phyloP scores from a whole-genome alignment of 306 rosid genomes.

The Prunus fruticosa region DNA sequence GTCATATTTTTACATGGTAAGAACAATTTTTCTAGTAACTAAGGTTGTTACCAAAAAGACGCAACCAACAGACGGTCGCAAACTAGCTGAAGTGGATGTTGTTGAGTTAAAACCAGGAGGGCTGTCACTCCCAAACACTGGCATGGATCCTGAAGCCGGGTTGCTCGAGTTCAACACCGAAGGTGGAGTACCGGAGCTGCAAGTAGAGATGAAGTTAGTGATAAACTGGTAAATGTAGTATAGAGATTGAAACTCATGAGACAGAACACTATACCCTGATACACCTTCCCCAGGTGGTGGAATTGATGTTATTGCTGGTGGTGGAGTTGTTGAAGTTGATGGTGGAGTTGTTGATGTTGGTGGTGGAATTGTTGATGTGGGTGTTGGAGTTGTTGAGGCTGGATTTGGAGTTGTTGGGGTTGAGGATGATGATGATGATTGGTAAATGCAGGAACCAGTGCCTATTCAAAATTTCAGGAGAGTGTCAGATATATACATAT shows the following conservation, averaged over 20 bases:
- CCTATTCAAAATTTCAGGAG: slow-evolving; percentile 36
- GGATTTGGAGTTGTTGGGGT: slow-evolving; percentile 21
- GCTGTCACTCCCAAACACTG: slow-evolving; percentile 42
- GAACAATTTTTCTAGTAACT: slow-evolving; percentile 28
- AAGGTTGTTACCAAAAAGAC: slow-evolving; percentile 40
- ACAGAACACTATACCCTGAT: slow-evolving; percentile 39
- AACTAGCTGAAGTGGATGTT: slow-evolving; percentile 38
- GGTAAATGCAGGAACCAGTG: slow-evolving; percentile 60
- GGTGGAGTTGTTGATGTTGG: not conserved
- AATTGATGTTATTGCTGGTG: slow-evolving; percentile 26
- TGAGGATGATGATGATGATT: slow-evolving; percentile 47
- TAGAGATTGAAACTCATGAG: slow-evolving; percentile 9
- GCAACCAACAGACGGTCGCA: slow-evolving; percentile 49
- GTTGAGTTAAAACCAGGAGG: slow-evolving; percentile 44
- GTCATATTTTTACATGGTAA: slow-evolving; percentile 23
- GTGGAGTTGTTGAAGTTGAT: slow-evolving; percentile 11
- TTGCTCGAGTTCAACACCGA: slow-evolving; percentile 59
- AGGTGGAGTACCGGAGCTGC: slow-evolving; percentile 54
- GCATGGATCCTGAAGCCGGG: slow-evolving; percentile 52
- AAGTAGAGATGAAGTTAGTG: slow-evolving; percentile 18
- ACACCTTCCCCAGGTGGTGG: slow-evolving; percentile 49
- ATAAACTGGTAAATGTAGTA: not conserved
- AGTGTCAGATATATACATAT: not conserved
- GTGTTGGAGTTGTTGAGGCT: slow-evolving; percentile 13
- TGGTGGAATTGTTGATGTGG: slow-evolving; percentile 6